Evolutionary conservation across 2,329 filamentous ascomycete species (phyloP), one percentile per base, ranked within the genome.

Genomic region (Calonectria naviculata): DNA sequence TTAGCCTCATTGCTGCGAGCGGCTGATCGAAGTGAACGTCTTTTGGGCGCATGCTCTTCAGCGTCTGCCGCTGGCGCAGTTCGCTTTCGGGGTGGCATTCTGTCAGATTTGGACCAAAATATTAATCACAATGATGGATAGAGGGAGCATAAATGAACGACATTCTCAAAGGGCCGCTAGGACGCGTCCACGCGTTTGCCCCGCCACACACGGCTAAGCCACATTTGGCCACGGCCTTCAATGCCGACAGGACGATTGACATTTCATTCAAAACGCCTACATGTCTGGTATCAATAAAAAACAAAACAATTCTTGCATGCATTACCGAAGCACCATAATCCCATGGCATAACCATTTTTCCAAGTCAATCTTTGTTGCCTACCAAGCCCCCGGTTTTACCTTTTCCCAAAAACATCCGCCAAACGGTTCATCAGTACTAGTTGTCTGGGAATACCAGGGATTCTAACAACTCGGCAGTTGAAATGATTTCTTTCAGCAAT

Each of bases 71-170:
- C 63, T 7, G 62, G n/a, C 5, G 38, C 56, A 47, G 17, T 65
- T 65, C 76, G 44, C 44, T 78, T 78, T 17, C 71, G 36, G 17
- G 75, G 70, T 0, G 76, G 73, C 76, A 78, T 75, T 28, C 42
- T 54, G n/a, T 17, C 21, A 21, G n/a, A 8, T 38, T 42, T 44
- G 42, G 28, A n/a, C 36, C 17, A 19, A 6, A 34, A 21, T 28
- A 31, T 31, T 65, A 49, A 42, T 42, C 21, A 26, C 6, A 36
- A 31, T 38, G 47, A 38, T 31, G 21, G 34, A 44, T 24, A 47
- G 29, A 28, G 38, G 28, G 38, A 36, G 52, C 31, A 24, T 58
- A 28, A 49, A 42, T 34, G 38, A 58, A 58, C 7, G 31, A 38
- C 52, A 44, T 34, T 42, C 42, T 19, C 38, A 41, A 41, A 41